Conservation (phyloP, 2,329 filamentous ascomycete species). For the Sporothrix phasma region DNA sequence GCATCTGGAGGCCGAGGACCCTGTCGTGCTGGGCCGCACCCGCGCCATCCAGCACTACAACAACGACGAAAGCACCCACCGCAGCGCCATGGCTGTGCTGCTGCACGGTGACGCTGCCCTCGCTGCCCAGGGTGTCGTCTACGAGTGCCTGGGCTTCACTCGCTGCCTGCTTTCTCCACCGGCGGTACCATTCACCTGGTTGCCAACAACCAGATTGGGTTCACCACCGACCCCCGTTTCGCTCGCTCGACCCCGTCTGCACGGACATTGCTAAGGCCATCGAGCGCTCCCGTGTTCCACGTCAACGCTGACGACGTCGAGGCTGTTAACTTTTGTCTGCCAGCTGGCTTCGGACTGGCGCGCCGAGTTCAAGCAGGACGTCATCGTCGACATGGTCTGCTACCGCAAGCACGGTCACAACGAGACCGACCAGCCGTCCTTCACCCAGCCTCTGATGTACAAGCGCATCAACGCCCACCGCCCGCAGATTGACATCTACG, state of each 20-base stretch:
- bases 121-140: conserved; percentile 91
- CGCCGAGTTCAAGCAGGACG: conserved; percentile 96
- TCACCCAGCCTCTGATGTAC: conserved; percentile 99
- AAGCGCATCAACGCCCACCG: conserved; percentile 85
- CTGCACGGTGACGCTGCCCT: conserved; percentile 97
- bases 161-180: conserved; percentile 89
- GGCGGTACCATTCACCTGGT: conserved; percentile 95
- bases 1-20: conserved; percentile 95
- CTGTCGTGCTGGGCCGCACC: conserved; percentile 94
- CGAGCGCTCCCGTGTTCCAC: conserved; percentile 95
- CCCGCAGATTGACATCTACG: conserved; percentile 80
- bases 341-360: conserved; percentile 96
- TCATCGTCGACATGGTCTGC: conserved; percentile 96
- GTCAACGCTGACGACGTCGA: conserved; percentile 98
- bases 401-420: conserved; percentile 99
- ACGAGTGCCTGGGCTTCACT: conserved; percentile 98
- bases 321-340: conserved; percentile 95
- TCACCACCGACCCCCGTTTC: conserved; percentile 96
- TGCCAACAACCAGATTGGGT: conserved; percentile 99
- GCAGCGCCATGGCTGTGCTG: conserved; percentile 87
- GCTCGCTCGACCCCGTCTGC: conserved; percentile 93
- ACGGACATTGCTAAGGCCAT: conserved; percentile 99
- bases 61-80: conserved; percentile 82
- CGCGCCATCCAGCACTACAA: conserved; percentile 98
- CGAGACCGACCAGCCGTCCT: conserved; percentile 97